Conservation (phyloP, 2,329 filamentous ascomycete genomes). For the Drechslerella coelobrocha region DNA sequence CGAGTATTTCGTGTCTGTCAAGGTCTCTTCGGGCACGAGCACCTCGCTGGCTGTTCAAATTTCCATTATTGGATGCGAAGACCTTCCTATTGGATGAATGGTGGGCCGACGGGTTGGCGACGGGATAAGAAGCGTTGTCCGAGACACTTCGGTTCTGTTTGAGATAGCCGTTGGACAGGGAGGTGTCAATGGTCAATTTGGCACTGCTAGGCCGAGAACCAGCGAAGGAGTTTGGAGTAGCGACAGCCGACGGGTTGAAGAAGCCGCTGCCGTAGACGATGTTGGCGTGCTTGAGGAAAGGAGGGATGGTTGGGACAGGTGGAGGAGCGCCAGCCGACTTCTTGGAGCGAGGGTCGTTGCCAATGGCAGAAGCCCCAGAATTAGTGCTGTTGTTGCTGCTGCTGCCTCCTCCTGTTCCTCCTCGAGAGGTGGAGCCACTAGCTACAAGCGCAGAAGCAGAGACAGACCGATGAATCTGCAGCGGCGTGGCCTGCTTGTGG, state of each 20-base stretch:
- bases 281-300: constrained; percentile 34
- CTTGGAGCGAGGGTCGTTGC: constrained; percentile 30
- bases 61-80: constrained; percentile 30
- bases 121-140: constrained; percentile 24
- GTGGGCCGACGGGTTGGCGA: constrained; percentile 24
- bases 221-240: constrained; percentile 32
- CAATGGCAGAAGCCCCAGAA: constrained; percentile 14
- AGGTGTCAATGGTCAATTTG: constrained; percentile 48
- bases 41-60: constrained; percentile 18
- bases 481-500: constrained; percentile 31
- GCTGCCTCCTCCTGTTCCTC: too few species aligned
- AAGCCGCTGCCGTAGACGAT: constrained; percentile 10
- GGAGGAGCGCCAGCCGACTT: constrained; percentile 38
- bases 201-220: constrained; percentile 46
- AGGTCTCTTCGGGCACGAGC: constrained; percentile 32
- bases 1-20: constrained; percentile 42
- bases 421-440: constrained; percentile 15
- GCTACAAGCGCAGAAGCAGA: constrained; percentile 47
- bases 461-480: constrained; percentile 41
- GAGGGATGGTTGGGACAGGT: constrained; percentile 46
- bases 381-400: too few species aligned
- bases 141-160: constrained; percentile 39
- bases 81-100: constrained; percentile 22
- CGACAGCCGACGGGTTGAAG: constrained; percentile 1
- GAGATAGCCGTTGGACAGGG: constrained; percentile 35